Evolutionary conservation across 2,329 filamentous ascomycete genomes (phyloP), one percentile per base, ranked within the genome.

Genomic region (Tolypocladium paradoxum): DNA sequence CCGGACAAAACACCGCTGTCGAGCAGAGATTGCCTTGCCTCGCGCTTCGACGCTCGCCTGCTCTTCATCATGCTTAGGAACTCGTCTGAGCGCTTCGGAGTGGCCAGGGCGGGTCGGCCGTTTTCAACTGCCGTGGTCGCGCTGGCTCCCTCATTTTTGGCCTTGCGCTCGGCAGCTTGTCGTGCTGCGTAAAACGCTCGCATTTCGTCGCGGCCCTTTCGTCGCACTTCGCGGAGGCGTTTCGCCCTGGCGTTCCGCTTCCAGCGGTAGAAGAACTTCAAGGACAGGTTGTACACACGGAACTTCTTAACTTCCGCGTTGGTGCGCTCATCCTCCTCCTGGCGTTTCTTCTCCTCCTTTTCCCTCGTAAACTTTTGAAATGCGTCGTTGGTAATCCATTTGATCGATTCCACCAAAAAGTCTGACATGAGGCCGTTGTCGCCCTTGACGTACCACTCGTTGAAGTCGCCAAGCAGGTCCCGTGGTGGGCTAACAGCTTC

Each of bases 221-320:
- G 71, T 8, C 79, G 76, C 24, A 81, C 72, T n/a, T 71, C 70
- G 53, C 74, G 71, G 18, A 78, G 70, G 3, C 75, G 72, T 20
- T 71, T 72, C 47, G 74, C 70, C 14, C 78, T 71, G 9, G 75
- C 76, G 38, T 66, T 72, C 16, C 75, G 63, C 49, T 73, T 76
- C 80, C 80, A 83, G 20, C 70, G 69, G 58, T 82, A 81, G 55
- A 82, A 81, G 62, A 72, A 83, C 48, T 75, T 80, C 54, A 81
- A 66, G 14, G 69, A 66, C 33, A 83, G 67, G 52, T 70, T 80
- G 60, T 78, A 75, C 4, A 58, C 60, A 37, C 76, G 71, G 57
- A 77, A 80, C n/a, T 69, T 64, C 18, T 70, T 68, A 16, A 78
- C 78, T 51, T 77, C 66, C 2, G 70, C 71, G 64, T 76, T 46